Evolutionary conservation across 345 rosid genomes (phyloP).

Genomic region (Eucalyptus marginata): DNA sequence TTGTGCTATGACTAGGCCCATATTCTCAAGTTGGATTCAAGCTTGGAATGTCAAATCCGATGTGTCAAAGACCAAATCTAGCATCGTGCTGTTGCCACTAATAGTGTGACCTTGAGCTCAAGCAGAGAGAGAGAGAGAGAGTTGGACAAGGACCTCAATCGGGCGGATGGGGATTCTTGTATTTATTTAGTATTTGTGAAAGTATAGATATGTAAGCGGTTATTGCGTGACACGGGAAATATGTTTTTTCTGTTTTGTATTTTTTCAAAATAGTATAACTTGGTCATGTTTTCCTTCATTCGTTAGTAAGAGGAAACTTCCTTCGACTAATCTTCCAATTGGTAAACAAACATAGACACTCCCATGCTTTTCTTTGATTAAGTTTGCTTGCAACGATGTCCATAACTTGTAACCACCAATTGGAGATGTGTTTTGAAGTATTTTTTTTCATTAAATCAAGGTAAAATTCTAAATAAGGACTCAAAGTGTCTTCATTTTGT

Average conservation of each 20-base stretch:
- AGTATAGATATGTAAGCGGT: neutral
- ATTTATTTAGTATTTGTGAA: neutral
- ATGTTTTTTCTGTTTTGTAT: neutral
- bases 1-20: neutral
- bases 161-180: neutral
- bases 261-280: neutral
- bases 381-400: neutral
- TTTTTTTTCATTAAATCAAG: too few species aligned
- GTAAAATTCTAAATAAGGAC: too few species aligned
- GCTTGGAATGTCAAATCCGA: neutral
- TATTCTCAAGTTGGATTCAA: too few species aligned
- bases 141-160: neutral
- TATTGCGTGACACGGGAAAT: neutral
- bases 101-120: neutral
- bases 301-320: neutral
- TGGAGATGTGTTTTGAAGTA: neutral
- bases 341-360: neutral
- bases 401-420: neutral
- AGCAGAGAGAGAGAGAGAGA: neutral
- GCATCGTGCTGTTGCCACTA: neutral
- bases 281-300: neutral
- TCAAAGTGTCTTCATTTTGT: too few species aligned
- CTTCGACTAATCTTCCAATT: neutral
- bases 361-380: neutral
- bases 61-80: neutral